Conservation (phyloP, 2,329 filamentous ascomycete genomes). For the Pseudopithomyces chartarum region DNA sequence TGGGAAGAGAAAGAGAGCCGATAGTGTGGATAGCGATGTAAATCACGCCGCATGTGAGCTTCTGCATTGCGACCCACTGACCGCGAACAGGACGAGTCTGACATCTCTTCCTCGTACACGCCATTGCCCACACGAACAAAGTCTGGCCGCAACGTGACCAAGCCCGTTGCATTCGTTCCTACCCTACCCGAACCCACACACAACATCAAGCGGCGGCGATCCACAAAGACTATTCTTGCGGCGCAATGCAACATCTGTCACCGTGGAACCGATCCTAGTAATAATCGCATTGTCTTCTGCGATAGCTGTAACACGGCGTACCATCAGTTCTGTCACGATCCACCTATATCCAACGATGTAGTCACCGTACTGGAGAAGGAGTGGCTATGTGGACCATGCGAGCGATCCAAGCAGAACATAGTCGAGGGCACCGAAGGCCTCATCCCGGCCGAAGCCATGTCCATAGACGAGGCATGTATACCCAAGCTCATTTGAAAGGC, state of each 20-base stretch:
- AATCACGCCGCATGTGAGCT: constrained; percentile 17
- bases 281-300: constrained; percentile 84
- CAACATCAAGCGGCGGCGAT: constrained; percentile 62
- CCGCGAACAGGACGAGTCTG: constrained; percentile 40
- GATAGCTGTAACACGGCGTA: constrained; percentile 79
- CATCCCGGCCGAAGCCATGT: constrained; percentile 45
- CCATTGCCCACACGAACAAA: constrained; percentile 71
- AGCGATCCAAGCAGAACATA: constrained; percentile 34
- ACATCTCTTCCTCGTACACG: constrained; percentile 54
- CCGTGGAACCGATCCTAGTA: constrained; percentile 71
- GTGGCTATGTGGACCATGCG: constrained; percentile 74
- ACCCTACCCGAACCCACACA: constrained; percentile 55
- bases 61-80: constrained; percentile 17
- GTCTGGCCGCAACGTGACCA: constrained; percentile 73
- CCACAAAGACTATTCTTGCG: constrained; percentile 56
- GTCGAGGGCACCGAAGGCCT: constrained; percentile 44
- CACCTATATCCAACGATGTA: constrained; percentile 71
- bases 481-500: background rate
- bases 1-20: constrained; percentile 46
- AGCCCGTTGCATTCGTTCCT: constrained; percentile 67
- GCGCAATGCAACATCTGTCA: constrained; percentile 74
- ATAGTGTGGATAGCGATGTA: constrained; percentile 44
- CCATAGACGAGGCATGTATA: constrained; percentile 48
- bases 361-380: constrained; percentile 68
- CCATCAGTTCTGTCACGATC: constrained; percentile 82